Base-by-base conservation (phyloP, 352 stramenopile genomes). In the Globisporangium acanthophoron region DNA sequence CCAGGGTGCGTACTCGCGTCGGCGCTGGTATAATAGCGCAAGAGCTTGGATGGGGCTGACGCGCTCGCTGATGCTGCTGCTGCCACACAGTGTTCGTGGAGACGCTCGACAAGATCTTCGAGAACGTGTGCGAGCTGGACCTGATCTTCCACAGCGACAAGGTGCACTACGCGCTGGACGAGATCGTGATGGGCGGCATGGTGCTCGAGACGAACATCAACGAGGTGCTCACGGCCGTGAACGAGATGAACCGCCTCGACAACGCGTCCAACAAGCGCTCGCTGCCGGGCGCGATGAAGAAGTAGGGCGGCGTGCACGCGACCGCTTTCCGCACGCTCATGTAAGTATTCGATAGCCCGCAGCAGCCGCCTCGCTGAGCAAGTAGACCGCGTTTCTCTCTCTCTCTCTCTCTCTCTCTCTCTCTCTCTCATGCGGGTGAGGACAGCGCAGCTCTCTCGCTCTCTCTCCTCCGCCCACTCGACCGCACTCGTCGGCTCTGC, bases 101-200 rank as follows among this genome's bases (percentile, higher is more conserved):
- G 67, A 96, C 93, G 39, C 78, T 98, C 52, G 92, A 99, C 82
- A 99, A 99, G 76, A 98, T 96, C 70, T 99, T 99, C 73, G 96
- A 99, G 67, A 99, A 99, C 81, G 97, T 99, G 20, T 99, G 97
- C 78, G 97, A 99, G 78, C 81, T 99, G 49, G 97, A 99, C 67
- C 81, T 99, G 39, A 99, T 99, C 69, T 99, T 99, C 80, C 96
- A 99, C 80, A 98, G 92, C 47, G 97, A 99, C 88, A 97, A 97
- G 63, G 79, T 97, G 27, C 90, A 98, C 64, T 98, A 97, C 67
- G 91, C 98, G 47, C 78, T 99, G 54, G 97, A 99, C 80, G 97
- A 99, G 78, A 99, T 99, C 66, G 97, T 99, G 45, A 99, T 99
- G 96, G 97, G 94, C 15, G 97, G 97, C 33, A 99, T 99, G 96